Evolutionary conservation across 495 filamentous ascomycete genomes (phyloP).

Genomic region (Penicillium paxilli): DNA sequence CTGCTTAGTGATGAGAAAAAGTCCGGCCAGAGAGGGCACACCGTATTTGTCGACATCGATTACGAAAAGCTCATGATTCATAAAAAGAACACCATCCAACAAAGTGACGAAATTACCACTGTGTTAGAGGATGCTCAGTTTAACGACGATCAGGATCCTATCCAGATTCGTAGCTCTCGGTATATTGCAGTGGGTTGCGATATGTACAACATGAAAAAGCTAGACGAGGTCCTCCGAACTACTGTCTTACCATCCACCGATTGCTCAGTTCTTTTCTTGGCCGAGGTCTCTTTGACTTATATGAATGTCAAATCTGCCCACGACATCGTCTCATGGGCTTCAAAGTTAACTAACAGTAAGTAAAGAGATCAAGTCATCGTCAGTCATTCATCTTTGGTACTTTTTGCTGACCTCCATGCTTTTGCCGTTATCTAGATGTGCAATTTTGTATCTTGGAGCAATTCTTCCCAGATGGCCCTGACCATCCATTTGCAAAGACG

Average conservation of each 20-base stretch:
- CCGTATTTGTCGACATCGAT: constrained; percentile 82
- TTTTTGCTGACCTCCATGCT: too few relatives aligned
- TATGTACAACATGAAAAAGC: constrained; percentile 54
- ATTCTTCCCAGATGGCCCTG: constrained; percentile 70
- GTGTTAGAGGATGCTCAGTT: constrained; percentile 51
- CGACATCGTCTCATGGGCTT: constrained; percentile 69
- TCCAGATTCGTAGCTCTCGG: constrained; percentile 61
- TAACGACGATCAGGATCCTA: constrained; percentile 38
- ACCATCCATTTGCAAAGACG: constrained; percentile 82
- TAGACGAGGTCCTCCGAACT: constrained; percentile 55
- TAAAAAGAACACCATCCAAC: constrained; percentile 66
- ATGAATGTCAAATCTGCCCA: constrained; percentile 80
- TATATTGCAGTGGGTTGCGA: constrained; percentile 86
- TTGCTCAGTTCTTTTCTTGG: constrained; percentile 71
- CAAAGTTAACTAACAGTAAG: constrained; percentile 61
- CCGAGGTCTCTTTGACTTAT: constrained; percentile 89
- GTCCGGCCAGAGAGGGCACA: constrained; percentile 46
- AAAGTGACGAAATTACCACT: constrained; percentile 56
- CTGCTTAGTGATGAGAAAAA: constrained; percentile 63
- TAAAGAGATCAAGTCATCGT: too few relatives aligned
- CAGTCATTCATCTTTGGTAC: too few relatives aligned
- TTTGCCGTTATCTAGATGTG: constrained; percentile 25
- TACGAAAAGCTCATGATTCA: constrained; percentile 76
- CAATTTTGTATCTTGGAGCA: constrained; percentile 91
- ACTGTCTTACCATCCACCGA: constrained; percentile 52